Evolutionary conservation across 1,139 yeast genomes (phyloP), one percentile per base, ranked within the genome.

Genomic region (Wickerhamomyces sp.): DNA sequence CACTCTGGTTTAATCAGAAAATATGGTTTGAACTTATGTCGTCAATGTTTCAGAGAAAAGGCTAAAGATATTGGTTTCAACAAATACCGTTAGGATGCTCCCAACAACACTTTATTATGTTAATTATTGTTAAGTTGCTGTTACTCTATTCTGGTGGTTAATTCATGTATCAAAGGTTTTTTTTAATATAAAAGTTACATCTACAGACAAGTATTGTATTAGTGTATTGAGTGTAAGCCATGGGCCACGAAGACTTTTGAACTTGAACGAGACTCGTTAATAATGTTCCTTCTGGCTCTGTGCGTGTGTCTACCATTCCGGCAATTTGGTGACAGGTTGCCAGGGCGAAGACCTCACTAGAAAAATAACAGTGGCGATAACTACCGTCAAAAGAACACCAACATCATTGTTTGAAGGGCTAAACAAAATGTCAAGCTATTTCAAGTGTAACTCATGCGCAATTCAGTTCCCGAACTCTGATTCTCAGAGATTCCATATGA

Each of bases 11-110:
- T 94, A 74, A 88, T 94, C 83, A 90, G 99, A 87, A 94, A 94
- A 83, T 94, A 94, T 94, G 98, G 95, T 69, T 80, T 94, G 70
- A 85, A 88, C 89, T 82, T 94, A 82, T 92, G 97, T 79, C 95
- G 99, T 86, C 99, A 94, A 82, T 92, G 97, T 78, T 94, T 94
- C 97, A 90, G 99, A 83, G 99, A 94, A 79, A 90, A 82, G 79
- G 98, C 98, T 65, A 72, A 79, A 72, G 97, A 92, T 76, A 94
- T 94, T 69, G 99, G 99, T 70, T 94, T 94, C 95, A 74, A 80
- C 92, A 94, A 94, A 81, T 86, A 76, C 92, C 92, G 96, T 81
- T 89, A 88, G 84, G 64, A 40, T 35, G 29, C 48, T 25, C 35
- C 28, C 25, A 30, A 25, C 38, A 25, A 16, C 33, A 17, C 16